A percentile compares a stretch with the other conserved stretches of the same genome.
Evolutionary conservation across 2,329 filamentous ascomycete species (phyloP).

Genomic region (Thelonectria blattea): DNA sequence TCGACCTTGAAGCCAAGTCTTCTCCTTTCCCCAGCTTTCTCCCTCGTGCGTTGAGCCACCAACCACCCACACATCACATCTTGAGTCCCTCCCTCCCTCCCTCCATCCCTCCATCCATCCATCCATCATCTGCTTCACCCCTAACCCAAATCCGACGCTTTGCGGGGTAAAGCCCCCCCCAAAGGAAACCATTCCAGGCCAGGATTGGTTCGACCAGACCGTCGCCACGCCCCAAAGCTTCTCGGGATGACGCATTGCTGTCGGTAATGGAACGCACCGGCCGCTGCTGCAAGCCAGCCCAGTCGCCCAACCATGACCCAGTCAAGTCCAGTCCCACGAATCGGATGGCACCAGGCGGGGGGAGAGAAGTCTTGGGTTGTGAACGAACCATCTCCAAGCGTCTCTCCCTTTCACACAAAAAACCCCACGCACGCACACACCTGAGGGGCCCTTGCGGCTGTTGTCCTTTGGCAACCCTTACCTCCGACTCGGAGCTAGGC

Average conservation of each 20-base stretch:
- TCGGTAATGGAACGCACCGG: slow-evolving; percentile 34
- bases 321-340: too few species aligned
- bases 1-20: too few species aligned
- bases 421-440: slow-evolving; percentile 2
- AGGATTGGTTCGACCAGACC: slow-evolving; percentile 15
- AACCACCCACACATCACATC: too few species aligned
- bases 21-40: background rate
- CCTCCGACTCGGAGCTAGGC: slow-evolving; percentile 19
- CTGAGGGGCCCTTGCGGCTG: too few species aligned
- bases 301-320: too few species aligned
- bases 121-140: too few species aligned
- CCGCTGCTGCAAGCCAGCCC: too few species aligned
- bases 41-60: background rate
- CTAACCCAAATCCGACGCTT: background rate
- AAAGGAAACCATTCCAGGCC: background rate
- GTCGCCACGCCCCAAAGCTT: slow-evolving; percentile 24
- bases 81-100: too few species aligned
- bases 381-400: slow-evolving; percentile 18
- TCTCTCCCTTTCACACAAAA: background rate
- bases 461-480: background rate
- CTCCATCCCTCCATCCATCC: too few species aligned
- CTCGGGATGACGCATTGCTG: slow-evolving; percentile 39
- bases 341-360: slow-evolving; percentile 22
- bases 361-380: background rate
- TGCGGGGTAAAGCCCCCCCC: slow-evolving; percentile 22